Evolutionary conservation across 768 basidiomycete species (phyloP).

Genomic region (Russula griseocarnosa): DNA sequence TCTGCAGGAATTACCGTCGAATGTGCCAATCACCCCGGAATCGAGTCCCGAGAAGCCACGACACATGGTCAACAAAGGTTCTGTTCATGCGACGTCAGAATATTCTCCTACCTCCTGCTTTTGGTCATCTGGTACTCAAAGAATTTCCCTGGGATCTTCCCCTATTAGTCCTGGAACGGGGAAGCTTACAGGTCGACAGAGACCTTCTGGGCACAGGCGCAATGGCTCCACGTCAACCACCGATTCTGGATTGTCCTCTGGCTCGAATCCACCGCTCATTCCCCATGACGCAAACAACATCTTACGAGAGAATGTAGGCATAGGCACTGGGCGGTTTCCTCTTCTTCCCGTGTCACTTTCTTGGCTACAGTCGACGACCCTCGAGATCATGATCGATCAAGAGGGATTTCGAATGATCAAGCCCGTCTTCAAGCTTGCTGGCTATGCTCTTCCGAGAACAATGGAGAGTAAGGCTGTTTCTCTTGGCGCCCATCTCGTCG

Average conservation of each 20-base stretch:
- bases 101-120: slow-evolving; percentile 4
- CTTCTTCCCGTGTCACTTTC: slow-evolving; percentile 39
- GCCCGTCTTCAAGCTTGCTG: slow-evolving; percentile 56
- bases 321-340: slow-evolving; percentile 13
- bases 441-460: slow-evolving; percentile 39
- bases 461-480: slow-evolving; percentile 16
- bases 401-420: slow-evolving; percentile 70
- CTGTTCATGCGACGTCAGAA: slow-evolving; percentile 4
- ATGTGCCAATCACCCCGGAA: slow-evolving; percentile 5
- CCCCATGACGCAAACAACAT: background rate
- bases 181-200: background rate
- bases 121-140: background rate
- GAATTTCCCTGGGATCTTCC: background rate
- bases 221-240: slow-evolving; percentile 15
- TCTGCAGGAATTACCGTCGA: background rate
- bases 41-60: slow-evolving; percentile 6
- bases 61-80: background rate
- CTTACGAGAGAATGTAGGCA: background rate
- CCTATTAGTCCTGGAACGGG: background rate
- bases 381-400: slow-evolving; percentile 77
- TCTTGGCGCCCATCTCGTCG: slow-evolving; percentile 36
- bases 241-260: slow-evolving; percentile 2
- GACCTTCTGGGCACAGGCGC: background rate
- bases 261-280: background rate
- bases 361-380: slow-evolving; percentile 51